Conservation (phyloP, 352 stramenopile species). For the Phytophthora pluvialis region DNA sequence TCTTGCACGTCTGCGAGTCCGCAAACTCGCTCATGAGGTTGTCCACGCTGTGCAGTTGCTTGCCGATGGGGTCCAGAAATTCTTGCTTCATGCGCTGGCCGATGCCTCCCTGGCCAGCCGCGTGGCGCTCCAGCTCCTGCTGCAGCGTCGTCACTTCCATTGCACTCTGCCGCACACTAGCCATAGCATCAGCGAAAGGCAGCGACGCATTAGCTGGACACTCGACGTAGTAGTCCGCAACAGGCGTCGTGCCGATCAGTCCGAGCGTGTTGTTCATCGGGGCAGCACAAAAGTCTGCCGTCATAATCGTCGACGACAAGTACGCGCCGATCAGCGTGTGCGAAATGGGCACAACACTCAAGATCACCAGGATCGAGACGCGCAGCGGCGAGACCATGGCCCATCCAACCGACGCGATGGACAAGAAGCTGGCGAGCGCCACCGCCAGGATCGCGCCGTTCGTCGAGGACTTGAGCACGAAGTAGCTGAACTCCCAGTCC, state of each 20-base stretch:
- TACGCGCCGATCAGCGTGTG: constrained; percentile 84
- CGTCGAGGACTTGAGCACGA: constrained; percentile 82
- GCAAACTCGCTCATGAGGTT: constrained; percentile 42
- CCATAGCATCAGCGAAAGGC: constrained; percentile 47
- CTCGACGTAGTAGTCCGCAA: constrained; percentile 68
- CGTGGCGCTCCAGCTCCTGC: constrained; percentile 58
- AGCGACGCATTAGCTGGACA: constrained; percentile 62
- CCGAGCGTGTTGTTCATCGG: constrained; percentile 68
- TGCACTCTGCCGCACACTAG: constrained; percentile 43
- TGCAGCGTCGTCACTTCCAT: constrained; percentile 44
- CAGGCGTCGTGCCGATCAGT: constrained; percentile 57
- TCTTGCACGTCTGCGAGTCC: constrained; percentile 54
- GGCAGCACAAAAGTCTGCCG: constrained; percentile 79
- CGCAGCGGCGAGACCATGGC: constrained; percentile 77
- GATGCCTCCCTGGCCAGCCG: constrained; percentile 51
- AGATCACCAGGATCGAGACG: constrained; percentile 76
- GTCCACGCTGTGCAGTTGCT: constrained; percentile 48
- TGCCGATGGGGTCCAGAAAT: constrained; percentile 74
- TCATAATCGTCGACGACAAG: constrained; percentile 81
- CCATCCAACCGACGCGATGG: constrained; percentile 83
- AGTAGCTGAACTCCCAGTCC: constrained; percentile 79
- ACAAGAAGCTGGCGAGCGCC: constrained; percentile 75
- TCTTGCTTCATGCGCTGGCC: constrained; percentile 72
- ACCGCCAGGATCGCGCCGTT: constrained; percentile 83
- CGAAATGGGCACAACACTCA: constrained; percentile 80